Base-by-base conservation (phyloP, 257 asterid genomes). In the Nyctanthes arbortristis region DNA sequence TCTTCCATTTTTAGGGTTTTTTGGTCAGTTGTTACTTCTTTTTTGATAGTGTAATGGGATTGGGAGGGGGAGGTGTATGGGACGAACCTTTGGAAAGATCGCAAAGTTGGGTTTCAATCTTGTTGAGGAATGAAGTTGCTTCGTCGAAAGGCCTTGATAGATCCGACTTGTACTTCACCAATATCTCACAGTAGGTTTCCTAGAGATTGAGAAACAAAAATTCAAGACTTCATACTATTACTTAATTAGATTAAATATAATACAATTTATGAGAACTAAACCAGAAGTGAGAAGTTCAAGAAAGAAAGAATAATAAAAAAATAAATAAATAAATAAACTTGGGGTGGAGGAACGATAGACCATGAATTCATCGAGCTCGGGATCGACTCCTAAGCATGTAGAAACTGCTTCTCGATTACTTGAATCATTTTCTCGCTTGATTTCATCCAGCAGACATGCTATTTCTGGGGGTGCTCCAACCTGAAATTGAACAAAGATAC, bases 291-390 rank as follows among this genome's bases (percentile, higher is more conserved):
- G 7, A 58, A 58, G 37, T 45, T 32, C 16, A 16, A 61, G 45
- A 39, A 25, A 65, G 40, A 18, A 13, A 16, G n/a, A n/a, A n/a
- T n/a, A n/a, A n/a, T n/a, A n/a, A n/a, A n/a, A n/a, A n/a, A n/a
- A n/a, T n/a, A n/a, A n/a, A n/a, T n/a, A n/a, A n/a, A n/a, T n/a
- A 28, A 9, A 6, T 28, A 24, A 61, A 32, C 36, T 1, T n/a
- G n/a, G 22, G n/a, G 30, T 25, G 20, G 30, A 5, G 43, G n/a
- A 25, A 27, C 52, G 13, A 57, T 18, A 37, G 34, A 82, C 88
- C 88, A 83, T 83, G 68, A 83, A 83, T 33, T 77, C 82, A 16
- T 83, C 88, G 25, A 83, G 88, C 77, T 83, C 88, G 11, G 80
- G 85, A 83, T 83, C 88, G 36, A 72, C 75, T 73, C 82, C 88